Evolutionary conservation across 805 yeast genomes (phyloP), one percentile per base, ranked within the genome.

Genomic region (Cyberlindnera maritima): DNA sequence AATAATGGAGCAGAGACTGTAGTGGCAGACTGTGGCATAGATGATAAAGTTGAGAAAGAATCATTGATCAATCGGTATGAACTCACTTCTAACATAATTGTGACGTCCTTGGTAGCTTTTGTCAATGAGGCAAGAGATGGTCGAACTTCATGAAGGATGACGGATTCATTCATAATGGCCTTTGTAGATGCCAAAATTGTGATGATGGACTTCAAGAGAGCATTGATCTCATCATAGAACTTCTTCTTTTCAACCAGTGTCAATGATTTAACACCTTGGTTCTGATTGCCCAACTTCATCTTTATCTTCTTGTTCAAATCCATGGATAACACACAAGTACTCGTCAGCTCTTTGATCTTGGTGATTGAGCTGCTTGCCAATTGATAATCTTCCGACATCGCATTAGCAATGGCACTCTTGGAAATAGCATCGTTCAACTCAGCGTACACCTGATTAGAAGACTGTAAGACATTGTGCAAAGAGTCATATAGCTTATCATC

Each of bases 91-190:
- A 91, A 68, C 56, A 88, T 73, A n/a, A 88, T 82, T 0, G 97
- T 90, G 14, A 92, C 85, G 60, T 92, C 98, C 59, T 92, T 92
- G 4, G 97, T 88, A 3, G 91, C 86, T 54, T 88, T 81, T 0
- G 97, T 91, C 48, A 92, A 70, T 32, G 81, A 79, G 0, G 96
- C 88, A 66, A 92, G 76, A 6, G 87, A 80, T 8, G 91, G 83
- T 48, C 96, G 71, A 6, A 85, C 84, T 46, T 88, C 96, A 56
- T 85, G 83, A 43, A 92, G 72, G 14, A 83, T 76, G 0, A 96
- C 91, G 47, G 89, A 72, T 53, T 88, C 97, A 44, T 79, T 77
- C 80, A 92, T 85, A 2, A 95, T 83, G 1, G 78, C 75, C 60
- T 90, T 90, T 0, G 96, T 89, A 1, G 88, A 80, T 2, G 92